These are phyloP conservation scores for Waltiozyma sp. DNA, from an alignment of 1,139 yeast species.

Conservation along the genomic window DNA sequence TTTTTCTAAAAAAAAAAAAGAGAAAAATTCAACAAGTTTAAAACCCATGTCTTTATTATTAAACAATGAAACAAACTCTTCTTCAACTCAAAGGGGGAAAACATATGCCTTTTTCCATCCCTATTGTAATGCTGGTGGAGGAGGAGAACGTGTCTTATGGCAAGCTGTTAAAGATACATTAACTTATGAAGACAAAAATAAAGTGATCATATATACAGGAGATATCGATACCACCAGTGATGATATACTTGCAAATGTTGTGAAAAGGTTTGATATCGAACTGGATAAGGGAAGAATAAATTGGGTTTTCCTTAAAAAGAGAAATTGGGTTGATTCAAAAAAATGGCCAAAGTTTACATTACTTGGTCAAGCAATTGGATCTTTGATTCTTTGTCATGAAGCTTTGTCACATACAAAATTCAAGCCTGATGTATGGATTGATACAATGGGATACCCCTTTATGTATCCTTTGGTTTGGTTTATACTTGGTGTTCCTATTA, in stretches of 20 bases:
- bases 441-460: conserved; percentile 92
- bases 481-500: conserved; percentile 57
- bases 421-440: conserved; percentile 81
- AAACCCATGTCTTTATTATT: not conserved
- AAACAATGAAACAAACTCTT: too few species aligned
- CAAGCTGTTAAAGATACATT: conserved; percentile 76
- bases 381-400: conserved; percentile 55
- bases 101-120: conserved; percentile 88
- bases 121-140: conserved; percentile 92
- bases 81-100: not conserved
- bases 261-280: conserved; percentile 51
- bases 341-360: conserved; percentile 77
- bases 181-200: conserved; percentile 33
- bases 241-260: conserved; percentile 47
- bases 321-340: conserved; percentile 54
- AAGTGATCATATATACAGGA: conserved; percentile 74
- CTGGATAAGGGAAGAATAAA: conserved; percentile 48
- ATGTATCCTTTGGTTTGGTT: conserved; percentile 52
- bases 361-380: conserved; percentile 80
- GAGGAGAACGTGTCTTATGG: conserved; percentile 97
- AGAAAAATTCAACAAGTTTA: too few species aligned
- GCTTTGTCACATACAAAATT: conserved; percentile 44
- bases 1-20: too few species aligned
- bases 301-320: conserved; percentile 56
- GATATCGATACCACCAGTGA: conserved; percentile 38